These are phyloP conservation scores for Fusarium denticulatum DNA, from an alignment of 2,329 filamentous ascomycete species.

Conservation along the genomic window DNA sequence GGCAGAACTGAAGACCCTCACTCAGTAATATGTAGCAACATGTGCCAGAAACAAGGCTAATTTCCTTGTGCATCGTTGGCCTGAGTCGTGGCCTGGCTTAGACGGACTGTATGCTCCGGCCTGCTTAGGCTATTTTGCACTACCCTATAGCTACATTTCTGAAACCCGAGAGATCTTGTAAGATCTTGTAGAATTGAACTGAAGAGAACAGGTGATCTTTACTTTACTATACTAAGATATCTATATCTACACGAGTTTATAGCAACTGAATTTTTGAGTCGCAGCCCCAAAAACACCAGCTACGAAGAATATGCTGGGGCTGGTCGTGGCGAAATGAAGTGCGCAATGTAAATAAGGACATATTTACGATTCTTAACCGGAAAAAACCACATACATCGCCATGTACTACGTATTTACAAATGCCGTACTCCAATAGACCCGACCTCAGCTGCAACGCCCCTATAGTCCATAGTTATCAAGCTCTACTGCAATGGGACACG, in stretches of 20 bases:
- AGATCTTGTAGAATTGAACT: not conserved
- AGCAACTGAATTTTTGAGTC: not conserved
- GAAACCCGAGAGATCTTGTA: not conserved
- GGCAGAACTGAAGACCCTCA: not conserved
- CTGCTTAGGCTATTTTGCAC: not conserved
- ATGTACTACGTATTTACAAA: not conserved
- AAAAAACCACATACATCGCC: not conserved
- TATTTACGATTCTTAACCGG: not conserved
- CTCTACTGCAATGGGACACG: constrained; percentile 53
- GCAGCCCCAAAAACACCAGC: too few species aligned
- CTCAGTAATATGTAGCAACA: not conserved
- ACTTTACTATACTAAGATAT: not conserved
- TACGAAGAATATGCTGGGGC: not conserved
- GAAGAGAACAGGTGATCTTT: too few species aligned
- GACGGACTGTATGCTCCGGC: constrained; percentile 1
- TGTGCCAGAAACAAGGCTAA: not conserved
- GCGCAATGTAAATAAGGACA: not conserved
- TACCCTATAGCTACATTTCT: not conserved
- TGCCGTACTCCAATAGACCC: constrained; percentile 15
- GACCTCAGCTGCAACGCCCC: constrained; percentile 9
- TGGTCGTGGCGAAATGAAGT: not conserved
- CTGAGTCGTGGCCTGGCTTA: not conserved
- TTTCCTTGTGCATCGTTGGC: not conserved
- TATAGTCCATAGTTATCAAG: not conserved
- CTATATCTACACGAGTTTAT: not conserved